phyloP scores from a whole-genome alignment of 306 rosid species.

The Citrullus amarus region DNA sequence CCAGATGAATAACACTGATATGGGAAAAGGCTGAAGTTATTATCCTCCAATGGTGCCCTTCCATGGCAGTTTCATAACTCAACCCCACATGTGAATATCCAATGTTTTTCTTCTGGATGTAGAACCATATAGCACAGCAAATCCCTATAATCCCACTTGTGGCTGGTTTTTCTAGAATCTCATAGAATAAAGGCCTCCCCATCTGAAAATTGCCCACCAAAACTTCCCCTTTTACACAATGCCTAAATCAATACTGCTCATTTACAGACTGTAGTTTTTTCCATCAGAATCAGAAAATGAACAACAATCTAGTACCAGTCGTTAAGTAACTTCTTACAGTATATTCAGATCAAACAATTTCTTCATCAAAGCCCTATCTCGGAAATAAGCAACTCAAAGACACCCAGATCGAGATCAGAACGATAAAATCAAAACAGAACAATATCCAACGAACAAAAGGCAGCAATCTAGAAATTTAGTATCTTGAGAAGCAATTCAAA shows the following conservation, averaged over 20 bases:
- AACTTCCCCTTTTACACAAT: neutral
- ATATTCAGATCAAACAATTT: neutral
- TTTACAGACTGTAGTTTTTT: neutral
- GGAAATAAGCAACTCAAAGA: neutral
- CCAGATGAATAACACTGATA: conserved; percentile 84
- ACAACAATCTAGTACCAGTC: neutral
- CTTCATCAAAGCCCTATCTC: neutral
- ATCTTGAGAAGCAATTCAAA: neutral
- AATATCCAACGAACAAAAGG: neutral
- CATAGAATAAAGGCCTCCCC: conserved; percentile 88
- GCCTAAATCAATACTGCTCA: neutral
- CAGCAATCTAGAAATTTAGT: neutral
- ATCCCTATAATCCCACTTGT: conserved; percentile 74
- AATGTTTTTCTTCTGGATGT: conserved; percentile 75
- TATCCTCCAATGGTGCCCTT: conserved; percentile 92
- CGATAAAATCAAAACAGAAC: neutral
- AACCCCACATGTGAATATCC: conserved; percentile 93
- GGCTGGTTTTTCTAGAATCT: conserved; percentile 88
- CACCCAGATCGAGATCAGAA: neutral
- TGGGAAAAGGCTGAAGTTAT: conserved; percentile 88
- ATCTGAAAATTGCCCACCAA: conserved; percentile 20
- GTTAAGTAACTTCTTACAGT: neutral
- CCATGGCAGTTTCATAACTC: conserved; percentile 82
- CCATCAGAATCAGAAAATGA: neutral
- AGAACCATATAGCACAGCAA: conserved; percentile 84